phyloP scores from a whole-genome alignment of 2,329 filamentous ascomycete species.

The Trichoderma lentiforme region DNA sequence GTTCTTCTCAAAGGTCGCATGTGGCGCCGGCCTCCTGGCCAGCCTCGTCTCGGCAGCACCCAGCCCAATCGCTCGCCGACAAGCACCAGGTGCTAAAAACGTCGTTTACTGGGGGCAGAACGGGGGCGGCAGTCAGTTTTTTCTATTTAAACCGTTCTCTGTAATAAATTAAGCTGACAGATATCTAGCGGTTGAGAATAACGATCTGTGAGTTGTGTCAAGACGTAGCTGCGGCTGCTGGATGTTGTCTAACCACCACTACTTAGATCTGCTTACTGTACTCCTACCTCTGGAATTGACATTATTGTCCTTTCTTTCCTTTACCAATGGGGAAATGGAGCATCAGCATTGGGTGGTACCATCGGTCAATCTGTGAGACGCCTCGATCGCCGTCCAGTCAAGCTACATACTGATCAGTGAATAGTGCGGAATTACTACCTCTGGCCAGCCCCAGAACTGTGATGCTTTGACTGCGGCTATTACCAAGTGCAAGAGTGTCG shows the following conservation, averaged over 20 bases:
- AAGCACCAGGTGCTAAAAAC: conserved; percentile 28
- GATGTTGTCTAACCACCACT: too few relatives aligned
- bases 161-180: too few relatives aligned
- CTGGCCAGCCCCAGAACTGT: conserved; percentile 30
- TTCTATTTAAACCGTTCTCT: too few relatives aligned
- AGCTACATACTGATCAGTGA: background rate
- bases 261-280: conserved; percentile 32
- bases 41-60: conserved; percentile 17
- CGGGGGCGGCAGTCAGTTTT: conserved; percentile 18
- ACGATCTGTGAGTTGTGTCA: too few relatives aligned
- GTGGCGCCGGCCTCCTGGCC: conserved; percentile 10
- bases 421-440: conserved; percentile 32
- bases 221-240: too few relatives aligned
- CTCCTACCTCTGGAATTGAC: conserved; percentile 35
- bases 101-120: conserved; percentile 30
- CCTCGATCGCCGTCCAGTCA: background rate
- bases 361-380: conserved; percentile 33
- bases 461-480: conserved; percentile 18
- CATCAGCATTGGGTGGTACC: conserved; percentile 37
- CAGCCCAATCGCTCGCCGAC: conserved; percentile 4
- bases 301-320: conserved; percentile 42
- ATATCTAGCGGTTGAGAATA: too few relatives aligned
- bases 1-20: conserved; percentile 5
- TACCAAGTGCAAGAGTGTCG: conserved; percentile 15
- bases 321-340: conserved; percentile 35